Evolutionary conservation across 73 alveolate species (phyloP), one percentile per base, ranked within the genome.

Genomic region (Paramecium sonneborni): DNA sequence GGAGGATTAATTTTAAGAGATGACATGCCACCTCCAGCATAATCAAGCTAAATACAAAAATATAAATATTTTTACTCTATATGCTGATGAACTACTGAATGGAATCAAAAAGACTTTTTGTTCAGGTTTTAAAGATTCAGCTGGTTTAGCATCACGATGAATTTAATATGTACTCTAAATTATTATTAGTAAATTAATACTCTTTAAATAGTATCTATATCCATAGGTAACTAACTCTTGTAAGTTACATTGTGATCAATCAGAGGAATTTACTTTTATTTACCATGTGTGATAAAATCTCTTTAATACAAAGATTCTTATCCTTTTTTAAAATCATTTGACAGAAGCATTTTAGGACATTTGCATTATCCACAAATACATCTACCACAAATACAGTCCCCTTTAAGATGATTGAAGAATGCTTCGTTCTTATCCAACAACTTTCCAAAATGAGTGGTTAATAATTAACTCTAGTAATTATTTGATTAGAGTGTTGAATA

Each of bases 311-410:
- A 35, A 11, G 87, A 74, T 35, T 74, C 87, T 38, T 74, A 74
- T 74, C 87, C 87, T 35, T 74, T 74, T 10, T 74, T 74, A 35
- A 74, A 74, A 74, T 74, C 87, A 32, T 30, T 21, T n/a, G 55
- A 74, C 9, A 74, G 2, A 10, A 74, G 46, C 87, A 74, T 74
- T 6, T 74, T 74, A 0, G 87, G 87, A 35, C 87, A 74, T 38
- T 74, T 74, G 39, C 87, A 74, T 18, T 74, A 74, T 38, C 87
- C 87, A 35, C 87, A 74, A 5, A 74, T 34, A 10, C 87, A 74
- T 21, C 58, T 32, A 5, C 87, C 87, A 38, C 87, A 74, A 11
- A 74, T 74, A 74, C 87, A 74, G 5, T 74, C 58, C 0, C 87
- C 87, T 35, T 74, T 35, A 20, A 74, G 57, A 74, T 74, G 87